These are phyloP conservation scores for Tetrastigma voinierianum DNA, from an alignment of 164 flowering plant species.

Conservation along the genomic window DNA sequence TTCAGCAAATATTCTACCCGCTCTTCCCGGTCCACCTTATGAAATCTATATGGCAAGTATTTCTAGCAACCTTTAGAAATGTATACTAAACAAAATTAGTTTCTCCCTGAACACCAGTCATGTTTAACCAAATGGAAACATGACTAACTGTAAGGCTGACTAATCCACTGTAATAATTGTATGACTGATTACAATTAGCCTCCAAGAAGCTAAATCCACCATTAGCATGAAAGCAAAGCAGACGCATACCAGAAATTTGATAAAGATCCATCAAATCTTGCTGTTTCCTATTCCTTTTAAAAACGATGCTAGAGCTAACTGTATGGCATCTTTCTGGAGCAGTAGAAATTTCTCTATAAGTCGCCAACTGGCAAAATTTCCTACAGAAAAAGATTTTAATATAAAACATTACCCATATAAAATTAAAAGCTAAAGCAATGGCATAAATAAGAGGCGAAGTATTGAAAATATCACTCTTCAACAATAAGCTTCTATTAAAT, in stretches of 20 bases:
- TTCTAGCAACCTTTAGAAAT: no score
- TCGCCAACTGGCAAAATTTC: conserved; percentile 53
- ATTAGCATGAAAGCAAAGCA: conserved; percentile 4
- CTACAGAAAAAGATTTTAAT: conserved; percentile 34
- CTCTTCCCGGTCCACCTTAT: no score
- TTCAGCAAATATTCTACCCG: no score
- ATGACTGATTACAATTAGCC: neutral
- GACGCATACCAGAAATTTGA: conserved; percentile 50
- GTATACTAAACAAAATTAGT: no score
- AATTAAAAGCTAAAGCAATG: neutral
- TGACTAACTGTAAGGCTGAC: no score
- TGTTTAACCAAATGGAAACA: no score
- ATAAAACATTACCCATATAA: neutral
- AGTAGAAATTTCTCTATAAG: conserved; percentile 74
- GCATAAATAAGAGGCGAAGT: neutral
- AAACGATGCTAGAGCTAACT: conserved; percentile 56
- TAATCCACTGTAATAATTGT: neutral
- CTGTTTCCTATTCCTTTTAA: no score
- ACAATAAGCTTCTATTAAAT: neutral
- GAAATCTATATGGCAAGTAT: no score
- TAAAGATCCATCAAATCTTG: conserved; percentile 48
- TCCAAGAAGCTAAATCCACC: neutral
- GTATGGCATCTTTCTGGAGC: conserved; percentile 44
- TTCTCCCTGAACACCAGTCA: no score
- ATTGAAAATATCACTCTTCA: neutral